Percentiles rank a stretch among this genome's conserved stretches.
Evolutionary conservation across 129 eudicot genomes (phyloP).

Genomic region (Glebionis coronaria): DNA sequence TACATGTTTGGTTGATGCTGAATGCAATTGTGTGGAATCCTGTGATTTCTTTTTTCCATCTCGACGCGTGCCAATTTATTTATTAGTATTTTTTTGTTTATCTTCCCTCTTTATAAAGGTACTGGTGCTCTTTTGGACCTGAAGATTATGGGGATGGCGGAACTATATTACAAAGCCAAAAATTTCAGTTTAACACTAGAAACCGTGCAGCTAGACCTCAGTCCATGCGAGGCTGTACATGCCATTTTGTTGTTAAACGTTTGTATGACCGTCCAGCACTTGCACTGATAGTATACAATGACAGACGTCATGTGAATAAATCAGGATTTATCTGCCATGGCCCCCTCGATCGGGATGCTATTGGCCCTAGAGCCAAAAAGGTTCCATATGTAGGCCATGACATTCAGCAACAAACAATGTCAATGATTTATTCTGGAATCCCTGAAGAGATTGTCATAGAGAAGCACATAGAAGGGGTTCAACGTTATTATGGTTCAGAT

Average conservation of each 20-base stretch:
- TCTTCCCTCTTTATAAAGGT: conserved; percentile 48
- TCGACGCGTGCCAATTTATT: neutral
- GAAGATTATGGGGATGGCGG: conserved; percentile 99
- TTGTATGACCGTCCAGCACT: conserved; percentile 71
- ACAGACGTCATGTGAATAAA: conserved; percentile 82
- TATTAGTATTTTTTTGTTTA: neutral
- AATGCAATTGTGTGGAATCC: no score
- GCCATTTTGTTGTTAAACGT: conserved; percentile 91
- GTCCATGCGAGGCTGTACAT: conserved; percentile 94
- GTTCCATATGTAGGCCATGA: conserved; percentile 78
- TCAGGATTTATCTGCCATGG: conserved; percentile 95
- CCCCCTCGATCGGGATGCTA: conserved; percentile 93
- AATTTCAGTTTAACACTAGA: conserved; percentile 85
- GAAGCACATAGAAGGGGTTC: conserved; percentile 93
- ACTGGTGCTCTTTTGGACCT: conserved; percentile 99
- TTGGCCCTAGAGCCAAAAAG: conserved; percentile 94
- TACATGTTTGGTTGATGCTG: no score
- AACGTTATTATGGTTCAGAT: conserved; percentile 81
- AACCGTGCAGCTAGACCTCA: conserved; percentile 99
- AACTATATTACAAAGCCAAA: conserved; percentile 79
- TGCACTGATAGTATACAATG: conserved; percentile 72
- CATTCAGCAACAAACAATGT: conserved; percentile 97
- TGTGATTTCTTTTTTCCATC: neutral
- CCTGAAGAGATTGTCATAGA: conserved; percentile 88
- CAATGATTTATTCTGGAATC: conserved; percentile 94